Percentiles rank a stretch among this genome's conserved stretches.
These are phyloP conservation scores for Ilex paraguariensis DNA, from an alignment of 305 asterid genomes.

Conservation along the genomic window DNA sequence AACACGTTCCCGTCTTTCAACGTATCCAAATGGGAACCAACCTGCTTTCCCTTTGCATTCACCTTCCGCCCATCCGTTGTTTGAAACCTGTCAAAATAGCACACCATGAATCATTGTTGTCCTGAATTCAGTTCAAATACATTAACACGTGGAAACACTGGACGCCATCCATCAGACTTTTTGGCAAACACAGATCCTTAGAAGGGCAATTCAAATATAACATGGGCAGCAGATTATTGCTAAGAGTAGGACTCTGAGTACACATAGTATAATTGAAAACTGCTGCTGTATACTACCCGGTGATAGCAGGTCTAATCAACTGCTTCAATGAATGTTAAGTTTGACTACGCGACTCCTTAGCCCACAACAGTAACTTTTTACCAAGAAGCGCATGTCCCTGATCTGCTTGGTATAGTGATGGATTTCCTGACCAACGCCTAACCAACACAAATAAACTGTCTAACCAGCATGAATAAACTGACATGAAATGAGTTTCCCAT, in stretches of 20 bases:
- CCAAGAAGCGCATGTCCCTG: neutral
- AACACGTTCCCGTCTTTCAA: constrained; percentile 92
- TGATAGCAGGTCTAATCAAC: no score
- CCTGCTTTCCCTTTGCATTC: constrained; percentile 99
- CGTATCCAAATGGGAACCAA: constrained; percentile 91
- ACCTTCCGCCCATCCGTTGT: constrained; percentile 99
- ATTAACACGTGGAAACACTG: neutral
- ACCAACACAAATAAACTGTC: neutral
- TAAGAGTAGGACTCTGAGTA: no score
- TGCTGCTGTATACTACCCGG: no score
- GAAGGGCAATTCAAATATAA: no score
- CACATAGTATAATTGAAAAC: no score
- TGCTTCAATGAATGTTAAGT: no score
- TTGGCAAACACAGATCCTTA: neutral
- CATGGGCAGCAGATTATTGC: no score
- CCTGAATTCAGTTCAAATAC: neutral
- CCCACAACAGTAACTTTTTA: no score
- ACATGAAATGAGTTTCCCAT: no score
- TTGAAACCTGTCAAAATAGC: constrained; percentile 62
- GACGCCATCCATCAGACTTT: neutral
- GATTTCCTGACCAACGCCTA: neutral
- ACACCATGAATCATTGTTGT: neutral
- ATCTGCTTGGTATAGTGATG: neutral
- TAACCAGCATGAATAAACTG: neutral
- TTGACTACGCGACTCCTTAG: no score